Evolutionary conservation across 352 stramenopile species (phyloP).

Genomic region (Globisporangium camurandrum): DNA sequence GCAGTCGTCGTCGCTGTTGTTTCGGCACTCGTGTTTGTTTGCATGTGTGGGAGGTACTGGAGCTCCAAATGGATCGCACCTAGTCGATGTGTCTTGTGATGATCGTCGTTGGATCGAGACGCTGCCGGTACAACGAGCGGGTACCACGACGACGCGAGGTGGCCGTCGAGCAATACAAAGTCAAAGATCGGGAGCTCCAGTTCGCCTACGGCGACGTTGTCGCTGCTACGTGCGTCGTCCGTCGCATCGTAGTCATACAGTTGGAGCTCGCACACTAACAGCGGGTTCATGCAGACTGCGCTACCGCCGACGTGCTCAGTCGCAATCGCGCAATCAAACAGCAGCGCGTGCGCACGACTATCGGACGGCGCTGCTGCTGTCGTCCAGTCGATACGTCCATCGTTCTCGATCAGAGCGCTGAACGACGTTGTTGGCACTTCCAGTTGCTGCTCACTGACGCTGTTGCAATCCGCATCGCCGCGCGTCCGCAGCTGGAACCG

Average conservation of each 20-base stretch:
- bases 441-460: constrained; percentile 1
- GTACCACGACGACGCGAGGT: constrained; percentile 30
- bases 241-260: neutral
- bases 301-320: neutral
- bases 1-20: neutral
- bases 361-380: neutral
- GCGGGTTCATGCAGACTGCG: constrained; percentile 15
- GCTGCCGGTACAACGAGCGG: neutral
- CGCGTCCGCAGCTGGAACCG: constrained; percentile 10
- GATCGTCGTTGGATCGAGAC: neutral
- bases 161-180: constrained; percentile 35
- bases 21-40: neutral
- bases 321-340: constrained; percentile 6
- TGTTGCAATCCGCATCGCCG: neutral
- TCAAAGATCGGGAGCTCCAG: constrained; percentile 41
- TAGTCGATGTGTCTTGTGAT: constrained; percentile 3
- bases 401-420: neutral
- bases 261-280: constrained; percentile 20
- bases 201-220: constrained; percentile 12
- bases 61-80: constrained; percentile 30
- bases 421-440: constrained; percentile 1
- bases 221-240: too few relatives aligned
- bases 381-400: constrained; percentile 8
- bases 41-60: constrained; percentile 26
- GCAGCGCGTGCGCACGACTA: neutral